These are phyloP conservation scores for Hypoxylon intermedium DNA, from an alignment of 495 filamentous ascomycete genomes.

Conservation along the genomic window DNA sequence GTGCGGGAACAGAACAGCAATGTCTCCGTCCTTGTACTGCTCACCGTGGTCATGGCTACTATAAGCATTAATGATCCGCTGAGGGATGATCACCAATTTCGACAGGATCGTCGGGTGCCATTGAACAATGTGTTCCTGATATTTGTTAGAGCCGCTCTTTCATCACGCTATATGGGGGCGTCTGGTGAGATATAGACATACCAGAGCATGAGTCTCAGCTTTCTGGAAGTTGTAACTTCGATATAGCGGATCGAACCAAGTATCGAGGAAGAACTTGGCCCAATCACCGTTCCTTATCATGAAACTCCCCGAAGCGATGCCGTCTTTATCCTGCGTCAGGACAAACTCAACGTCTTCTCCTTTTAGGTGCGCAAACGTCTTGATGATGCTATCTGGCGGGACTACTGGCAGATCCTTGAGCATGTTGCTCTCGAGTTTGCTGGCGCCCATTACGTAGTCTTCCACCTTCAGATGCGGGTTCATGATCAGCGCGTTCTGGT, in stretches of 20 bases:
- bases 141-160: conserved; percentile 31
- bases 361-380: conserved; percentile 83
- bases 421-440: conserved; percentile 78
- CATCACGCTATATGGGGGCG: neutral
- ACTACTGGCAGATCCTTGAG: conserved; percentile 85
- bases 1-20: conserved; percentile 75
- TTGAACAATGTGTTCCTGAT: conserved; percentile 86
- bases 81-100: conserved; percentile 83
- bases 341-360: conserved; percentile 82
- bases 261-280: conserved; percentile 89
- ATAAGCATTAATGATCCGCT: conserved; percentile 82
- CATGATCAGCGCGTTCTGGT: conserved; percentile 87
- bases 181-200: conserved; percentile 50
- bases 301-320: conserved; percentile 78
- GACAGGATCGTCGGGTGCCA: conserved; percentile 99
- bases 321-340: conserved; percentile 82
- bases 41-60: conserved; percentile 47
- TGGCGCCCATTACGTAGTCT: conserved; percentile 70
- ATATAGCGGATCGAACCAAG: conserved; percentile 96
- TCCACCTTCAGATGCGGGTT: conserved; percentile 73
- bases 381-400: conserved; percentile 94
- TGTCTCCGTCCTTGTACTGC: conserved; percentile 84
- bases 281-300: conserved; percentile 85
- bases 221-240: conserved; percentile 94
- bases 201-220: conserved; percentile 90